These are phyloP conservation scores for Schizophyllum commune DNA, from an alignment of 1,284 basidiomycete species.

Conservation along the genomic window DNA sequence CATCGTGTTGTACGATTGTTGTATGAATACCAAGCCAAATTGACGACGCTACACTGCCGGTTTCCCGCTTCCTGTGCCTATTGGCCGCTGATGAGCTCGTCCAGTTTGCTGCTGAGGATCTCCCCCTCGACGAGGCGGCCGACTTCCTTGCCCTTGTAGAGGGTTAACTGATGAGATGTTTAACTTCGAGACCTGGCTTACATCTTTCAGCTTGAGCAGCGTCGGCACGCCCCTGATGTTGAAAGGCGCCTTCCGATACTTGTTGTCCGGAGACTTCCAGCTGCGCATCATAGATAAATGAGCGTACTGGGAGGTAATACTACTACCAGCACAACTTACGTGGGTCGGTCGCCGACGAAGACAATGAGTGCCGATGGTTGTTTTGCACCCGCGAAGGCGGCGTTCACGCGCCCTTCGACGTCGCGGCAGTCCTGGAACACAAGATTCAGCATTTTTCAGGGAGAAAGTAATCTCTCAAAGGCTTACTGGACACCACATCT, in stretches of 20 bases:
- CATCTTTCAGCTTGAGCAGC: background rate
- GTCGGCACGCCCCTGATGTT: background rate
- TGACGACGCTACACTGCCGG: background rate
- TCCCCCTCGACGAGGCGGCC: background rate
- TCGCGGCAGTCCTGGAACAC: background rate
- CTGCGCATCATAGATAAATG: too few species aligned
- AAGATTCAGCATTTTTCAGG: too few species aligned
- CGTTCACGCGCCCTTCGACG: background rate
- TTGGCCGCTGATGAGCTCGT: background rate
- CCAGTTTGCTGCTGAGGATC: background rate
- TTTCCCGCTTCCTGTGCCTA: too few species aligned
- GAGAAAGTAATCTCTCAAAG: background rate
- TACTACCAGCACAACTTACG: too few species aligned
- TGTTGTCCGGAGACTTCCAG: background rate
- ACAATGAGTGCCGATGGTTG: background rate
- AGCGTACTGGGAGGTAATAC: too few species aligned
- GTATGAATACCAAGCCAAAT: background rate
- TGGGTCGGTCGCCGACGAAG: background rate
- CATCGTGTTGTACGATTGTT: background rate
- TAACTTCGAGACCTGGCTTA: too few species aligned
- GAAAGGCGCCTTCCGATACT: background rate
- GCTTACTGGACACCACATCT: background rate
- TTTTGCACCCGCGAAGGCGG: background rate
- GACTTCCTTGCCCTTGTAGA: background rate
- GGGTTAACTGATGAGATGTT: too few species aligned